A percentile compares a stretch with the other conserved stretches of the same genome.
Conservation (phyloP, 805 yeast species). For the Candida sanyiensis region DNA sequence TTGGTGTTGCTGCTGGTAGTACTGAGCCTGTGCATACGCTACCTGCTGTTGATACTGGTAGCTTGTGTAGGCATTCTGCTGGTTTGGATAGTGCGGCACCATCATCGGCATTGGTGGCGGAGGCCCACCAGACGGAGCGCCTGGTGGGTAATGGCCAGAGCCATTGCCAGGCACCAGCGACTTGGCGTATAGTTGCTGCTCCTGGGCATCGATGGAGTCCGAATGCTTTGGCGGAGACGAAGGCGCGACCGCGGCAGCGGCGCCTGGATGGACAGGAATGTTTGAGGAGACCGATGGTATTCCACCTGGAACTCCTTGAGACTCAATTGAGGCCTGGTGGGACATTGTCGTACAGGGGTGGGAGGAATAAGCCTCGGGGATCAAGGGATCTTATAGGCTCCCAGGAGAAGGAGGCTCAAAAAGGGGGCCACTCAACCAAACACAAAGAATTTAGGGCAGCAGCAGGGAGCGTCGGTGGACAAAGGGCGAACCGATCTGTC, state of each 20-base stretch:
- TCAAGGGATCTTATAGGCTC: too few species aligned
- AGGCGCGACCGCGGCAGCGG: too few species aligned
- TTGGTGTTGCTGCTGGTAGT: slow-evolving; percentile 8
- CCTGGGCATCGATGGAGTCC: slow-evolving; percentile 4
- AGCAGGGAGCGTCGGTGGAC: too few species aligned
- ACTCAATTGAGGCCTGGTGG: slow-evolving; percentile 1
- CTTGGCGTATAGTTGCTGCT: slow-evolving; percentile 3
- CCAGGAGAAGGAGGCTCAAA: too few species aligned
- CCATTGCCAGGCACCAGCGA: background rate
- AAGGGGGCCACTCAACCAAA: too few species aligned
- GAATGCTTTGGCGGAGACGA: slow-evolving; percentile 5
- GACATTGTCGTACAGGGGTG: too few species aligned
- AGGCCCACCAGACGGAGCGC: background rate
- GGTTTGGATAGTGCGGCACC: slow-evolving; percentile 20
- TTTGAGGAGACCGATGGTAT: background rate
- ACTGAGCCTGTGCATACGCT: slow-evolving; percentile 12
- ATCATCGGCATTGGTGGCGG: slow-evolving; percentile 17
- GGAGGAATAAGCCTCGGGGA: too few species aligned
- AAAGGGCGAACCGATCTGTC: too few species aligned
- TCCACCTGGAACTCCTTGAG: too few species aligned
- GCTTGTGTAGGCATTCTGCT: slow-evolving; percentile 6
- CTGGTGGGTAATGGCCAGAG: background rate
- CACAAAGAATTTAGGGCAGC: too few species aligned
- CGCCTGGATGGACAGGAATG: background rate
- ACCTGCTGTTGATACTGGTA: slow-evolving; percentile 17